Evolutionary conservation across 305 asterid species (phyloP), one percentile per base, ranked within the genome.

Genomic region (Petunia hybrid): DNA sequence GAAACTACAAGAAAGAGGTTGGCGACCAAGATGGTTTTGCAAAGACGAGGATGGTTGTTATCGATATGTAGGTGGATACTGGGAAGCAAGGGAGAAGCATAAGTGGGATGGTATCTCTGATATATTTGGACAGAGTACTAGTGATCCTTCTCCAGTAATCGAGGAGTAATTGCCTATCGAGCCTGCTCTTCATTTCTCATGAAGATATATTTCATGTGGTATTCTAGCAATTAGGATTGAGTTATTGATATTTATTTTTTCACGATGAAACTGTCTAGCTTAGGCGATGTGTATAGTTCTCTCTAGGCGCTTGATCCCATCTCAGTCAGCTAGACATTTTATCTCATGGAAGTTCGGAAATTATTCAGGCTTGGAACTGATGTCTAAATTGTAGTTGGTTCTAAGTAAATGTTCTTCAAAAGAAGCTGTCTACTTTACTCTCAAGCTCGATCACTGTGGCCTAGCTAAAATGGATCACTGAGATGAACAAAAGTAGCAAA

Each of bases 1-100:
- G 89, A 94, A 81, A 88, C 69, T 96, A 88, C 99, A 96, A 88
- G 99, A 96, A 81, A 88, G 97, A 85, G 99, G 99, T 5, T 96
- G 98, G 98, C 90, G 88, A 80, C 99, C 99, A 8, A 89, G 92
- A 86, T 96, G 99, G 99, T 96, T 94, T 69, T 57, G 68, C 82
- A 92, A 88, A 88, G 98, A 94, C 16, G 95, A 88, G 79, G 94
- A 94, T 13, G 98, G 97, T 45, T 89, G 93, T 83, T 96, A 96
- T 68, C 83, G 85, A 2, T 94, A 96, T 81, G 67, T 36, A 42
- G 97, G 98, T 39, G 99, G 98, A 59, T 94, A 94, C 82, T 96
- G 98, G 98, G 99, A 96, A 83, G 90, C 94, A 9, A 91, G 93
- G 84, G 98, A 89, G 82, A 90, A 88, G 84, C 90, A 80, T 2